A percentile compares a stretch with the other conserved stretches of the same genome.
Evolutionary conservation across 2,329 filamentous ascomycete species (phyloP).

Genomic region (Furcasterigmium sp.): DNA sequence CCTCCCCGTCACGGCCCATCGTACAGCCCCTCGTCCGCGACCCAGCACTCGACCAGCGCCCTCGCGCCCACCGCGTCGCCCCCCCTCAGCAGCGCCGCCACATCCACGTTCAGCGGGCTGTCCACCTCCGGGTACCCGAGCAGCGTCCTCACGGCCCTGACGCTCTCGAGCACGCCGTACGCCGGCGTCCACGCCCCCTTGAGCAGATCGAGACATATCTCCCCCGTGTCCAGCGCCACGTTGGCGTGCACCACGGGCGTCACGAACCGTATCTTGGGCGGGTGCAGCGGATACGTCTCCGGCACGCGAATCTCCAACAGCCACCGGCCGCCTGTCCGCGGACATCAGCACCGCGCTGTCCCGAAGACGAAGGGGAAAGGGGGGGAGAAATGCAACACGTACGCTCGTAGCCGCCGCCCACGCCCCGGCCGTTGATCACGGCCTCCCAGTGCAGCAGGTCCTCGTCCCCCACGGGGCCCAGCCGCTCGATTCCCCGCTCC

Average conservation of each 20-base stretch:
- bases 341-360: background rate
- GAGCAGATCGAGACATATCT: constrained; percentile 91
- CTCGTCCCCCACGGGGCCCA: constrained; percentile 49
- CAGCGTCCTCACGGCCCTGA: constrained; percentile 69
- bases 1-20: constrained; percentile 29
- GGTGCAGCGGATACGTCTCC: constrained; percentile 67
- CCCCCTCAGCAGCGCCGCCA: constrained; percentile 63
- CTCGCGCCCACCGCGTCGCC: constrained; percentile 66
- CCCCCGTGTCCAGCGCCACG: constrained; percentile 63
- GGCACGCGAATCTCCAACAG: constrained; percentile 74
- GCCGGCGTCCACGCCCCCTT: constrained; percentile 76
- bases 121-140: constrained; percentile 64
- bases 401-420: constrained; percentile 55
- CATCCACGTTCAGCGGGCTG: constrained; percentile 73
- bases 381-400: constrained; percentile 11
- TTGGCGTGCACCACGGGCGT: constrained; percentile 86
- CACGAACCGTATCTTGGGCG: constrained; percentile 75
- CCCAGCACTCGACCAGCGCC: constrained; percentile 68
- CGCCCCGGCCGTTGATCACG: constrained; percentile 52
- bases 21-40: constrained; percentile 43
- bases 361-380: background rate
- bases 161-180: constrained; percentile 71
- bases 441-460: constrained; percentile 54
- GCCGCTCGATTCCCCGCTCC: constrained; percentile 52
- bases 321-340: constrained; percentile 64